phyloP scores from a whole-genome alignment of 768 basidiomycete genomes.

The Leccinellum rugosiceps region DNA sequence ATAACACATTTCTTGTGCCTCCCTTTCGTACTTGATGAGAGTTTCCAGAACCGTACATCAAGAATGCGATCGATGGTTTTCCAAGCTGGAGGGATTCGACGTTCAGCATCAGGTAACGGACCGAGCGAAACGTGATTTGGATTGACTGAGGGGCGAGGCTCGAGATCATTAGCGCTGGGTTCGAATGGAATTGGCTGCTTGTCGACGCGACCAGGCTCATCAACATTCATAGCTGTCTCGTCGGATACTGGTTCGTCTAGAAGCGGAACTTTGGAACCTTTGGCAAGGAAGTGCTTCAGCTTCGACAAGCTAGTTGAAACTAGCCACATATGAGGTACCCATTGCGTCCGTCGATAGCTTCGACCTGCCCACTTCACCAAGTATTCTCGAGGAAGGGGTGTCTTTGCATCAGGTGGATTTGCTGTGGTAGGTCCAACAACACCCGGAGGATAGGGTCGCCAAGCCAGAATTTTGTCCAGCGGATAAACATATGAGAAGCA shows the following conservation, averaged over 20 bases:
- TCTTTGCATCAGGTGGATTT: constrained; percentile 50
- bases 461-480: constrained; percentile 86
- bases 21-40: constrained; percentile 20
- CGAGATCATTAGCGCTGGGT: constrained; percentile 34
- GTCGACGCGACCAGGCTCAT: constrained; percentile 20
- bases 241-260: constrained; percentile 44
- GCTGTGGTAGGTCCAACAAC: constrained; percentile 51
- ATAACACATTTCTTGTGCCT: constrained; percentile 20
- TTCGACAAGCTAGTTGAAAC: constrained; percentile 60
- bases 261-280: constrained; percentile 68
- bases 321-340: constrained; percentile 95
- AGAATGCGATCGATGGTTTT: constrained; percentile 90
- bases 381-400: constrained; percentile 79
- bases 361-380: constrained; percentile 84
- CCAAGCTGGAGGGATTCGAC: constrained; percentile 75
- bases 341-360: constrained; percentile 76
- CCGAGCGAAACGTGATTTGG: constrained; percentile 27
- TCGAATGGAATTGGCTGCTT: constrained; percentile 37
- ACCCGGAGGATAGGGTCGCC: constrained; percentile 76
- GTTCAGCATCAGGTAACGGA: constrained; percentile 67
- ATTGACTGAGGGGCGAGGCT: constrained; percentile 29
- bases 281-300: constrained; percentile 71
- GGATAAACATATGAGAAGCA: constrained; percentile 68
- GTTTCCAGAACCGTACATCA: constrained; percentile 68
- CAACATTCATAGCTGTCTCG: constrained; percentile 25